Conservation (phyloP, 2,329 filamentous ascomycete species). For the Daldinia sp. region DNA sequence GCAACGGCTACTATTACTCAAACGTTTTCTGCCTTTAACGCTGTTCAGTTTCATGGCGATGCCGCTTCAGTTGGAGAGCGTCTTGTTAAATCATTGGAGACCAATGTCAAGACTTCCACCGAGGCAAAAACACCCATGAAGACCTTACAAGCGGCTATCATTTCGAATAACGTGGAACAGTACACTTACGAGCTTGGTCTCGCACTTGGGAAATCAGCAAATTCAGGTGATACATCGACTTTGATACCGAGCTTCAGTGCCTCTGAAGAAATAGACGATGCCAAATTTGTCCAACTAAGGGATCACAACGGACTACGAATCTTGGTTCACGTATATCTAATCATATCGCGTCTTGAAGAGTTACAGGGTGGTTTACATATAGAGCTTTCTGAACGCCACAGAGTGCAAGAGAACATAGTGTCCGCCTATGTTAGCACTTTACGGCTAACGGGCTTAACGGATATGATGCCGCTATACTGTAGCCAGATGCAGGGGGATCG, state of each 20-base stretch:
- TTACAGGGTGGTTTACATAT: conserved; percentile 59
- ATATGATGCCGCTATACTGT: conserved; percentile 88
- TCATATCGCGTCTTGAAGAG: conserved; percentile 75
- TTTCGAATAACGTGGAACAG: conserved; percentile 70
- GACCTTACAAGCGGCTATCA: conserved; percentile 79
- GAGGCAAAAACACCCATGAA: conserved; percentile 77
- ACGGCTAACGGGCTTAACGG: conserved; percentile 76
- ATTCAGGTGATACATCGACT: conserved; percentile 57
- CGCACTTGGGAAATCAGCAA: conserved; percentile 62
- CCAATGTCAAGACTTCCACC: conserved; percentile 64
- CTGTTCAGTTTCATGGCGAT: conserved; percentile 71
- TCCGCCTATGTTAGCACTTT: conserved; percentile 86
- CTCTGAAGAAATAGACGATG: conserved; percentile 54
- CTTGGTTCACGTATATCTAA: conserved; percentile 72
- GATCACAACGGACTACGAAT: conserved; percentile 76
- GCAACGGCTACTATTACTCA: conserved; percentile 66
- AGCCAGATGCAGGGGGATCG: conserved; percentile 77
- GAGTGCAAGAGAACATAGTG: conserved; percentile 78
- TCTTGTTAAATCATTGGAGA: conserved; percentile 71
- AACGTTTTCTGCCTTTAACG: conserved; percentile 73
- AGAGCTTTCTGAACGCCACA: conserved; percentile 55
- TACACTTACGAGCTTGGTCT: conserved; percentile 72
- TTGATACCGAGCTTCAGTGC: conserved; percentile 56
- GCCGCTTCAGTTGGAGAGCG: conserved; percentile 64
- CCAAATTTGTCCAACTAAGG: conserved; percentile 65